Conservation (phyloP, 2,329 filamentous ascomycete species). For the Epichloe bromicola region DNA sequence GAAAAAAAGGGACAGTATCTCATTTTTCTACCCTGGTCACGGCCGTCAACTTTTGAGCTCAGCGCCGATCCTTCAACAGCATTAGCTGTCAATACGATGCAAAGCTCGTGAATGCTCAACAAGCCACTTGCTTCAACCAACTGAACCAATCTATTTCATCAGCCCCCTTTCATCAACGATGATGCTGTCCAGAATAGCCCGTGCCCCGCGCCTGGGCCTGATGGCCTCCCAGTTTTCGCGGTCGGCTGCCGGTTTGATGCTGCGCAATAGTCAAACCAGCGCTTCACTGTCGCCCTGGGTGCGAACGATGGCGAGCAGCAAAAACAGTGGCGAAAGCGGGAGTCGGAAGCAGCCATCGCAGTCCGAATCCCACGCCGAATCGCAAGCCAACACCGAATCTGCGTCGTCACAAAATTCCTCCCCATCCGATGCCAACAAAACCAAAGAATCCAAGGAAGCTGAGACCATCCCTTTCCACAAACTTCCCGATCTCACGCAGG, state of each 20-base stretch:
- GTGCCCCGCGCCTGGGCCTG: slow-evolving; percentile 21
- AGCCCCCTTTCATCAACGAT: slow-evolving; percentile 5
- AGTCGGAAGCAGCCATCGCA: slow-evolving; percentile 6
- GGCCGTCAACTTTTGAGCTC: background rate
- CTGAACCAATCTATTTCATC: background rate
- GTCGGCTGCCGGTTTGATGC: slow-evolving; percentile 12
- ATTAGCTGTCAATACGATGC: slow-evolving; percentile 1
- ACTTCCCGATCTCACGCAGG: slow-evolving; percentile 83
- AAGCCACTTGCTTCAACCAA: background rate
- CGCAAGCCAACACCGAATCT: slow-evolving; percentile 6
- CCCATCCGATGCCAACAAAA: slow-evolving; percentile 1
- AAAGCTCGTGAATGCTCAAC: background rate
- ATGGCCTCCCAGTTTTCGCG: slow-evolving; percentile 16
- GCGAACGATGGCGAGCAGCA: slow-evolving; percentile 17
- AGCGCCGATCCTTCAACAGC: background rate
- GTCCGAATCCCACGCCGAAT: background rate
- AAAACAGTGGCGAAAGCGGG: slow-evolving; percentile 3
- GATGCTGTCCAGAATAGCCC: slow-evolving; percentile 28
- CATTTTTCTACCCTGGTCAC: background rate
- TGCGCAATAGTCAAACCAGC: slow-evolving; percentile 13
- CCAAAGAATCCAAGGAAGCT: slow-evolving; percentile 20
- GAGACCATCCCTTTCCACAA: slow-evolving; percentile 46
- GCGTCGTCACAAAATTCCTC: background rate
- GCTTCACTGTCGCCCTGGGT: slow-evolving; percentile 14
- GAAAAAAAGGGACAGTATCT: background rate